Percentiles rank a stretch among this genome's conserved stretches.
Evolutionary conservation across 192 early-diverging fungal species (phyloP).

Genomic region (Rhizoclosmatium sp.): DNA sequence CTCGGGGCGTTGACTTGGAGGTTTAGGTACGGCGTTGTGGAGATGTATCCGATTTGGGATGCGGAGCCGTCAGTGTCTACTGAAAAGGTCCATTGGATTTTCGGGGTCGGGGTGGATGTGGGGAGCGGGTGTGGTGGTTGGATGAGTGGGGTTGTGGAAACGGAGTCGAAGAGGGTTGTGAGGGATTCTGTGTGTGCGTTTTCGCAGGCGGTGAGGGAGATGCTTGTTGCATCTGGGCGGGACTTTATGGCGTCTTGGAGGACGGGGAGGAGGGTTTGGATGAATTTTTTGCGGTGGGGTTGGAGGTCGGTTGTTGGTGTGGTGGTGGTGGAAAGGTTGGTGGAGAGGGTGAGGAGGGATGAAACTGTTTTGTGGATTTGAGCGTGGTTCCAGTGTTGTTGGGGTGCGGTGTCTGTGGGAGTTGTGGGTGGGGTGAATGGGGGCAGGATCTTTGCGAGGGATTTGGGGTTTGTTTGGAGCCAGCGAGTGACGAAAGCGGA

Average conservation of each 20-base stretch:
- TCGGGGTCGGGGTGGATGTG: not conserved
- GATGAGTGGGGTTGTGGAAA: not conserved
- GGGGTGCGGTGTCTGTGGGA: not conserved
- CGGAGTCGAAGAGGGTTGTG: not conserved
- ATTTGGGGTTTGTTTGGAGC: conserved; percentile 25
- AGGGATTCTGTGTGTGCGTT: not conserved
- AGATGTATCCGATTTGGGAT: not conserved
- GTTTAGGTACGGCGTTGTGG: conserved; percentile 29
- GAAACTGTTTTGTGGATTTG: too few species aligned
- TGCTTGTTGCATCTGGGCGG: conserved; percentile 1
- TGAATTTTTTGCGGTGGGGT: not conserved
- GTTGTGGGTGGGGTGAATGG: not conserved
- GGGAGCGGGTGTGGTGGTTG: not conserved
- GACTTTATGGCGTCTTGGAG: not conserved
- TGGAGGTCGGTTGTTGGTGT: not conserved
- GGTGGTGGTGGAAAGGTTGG: not conserved
- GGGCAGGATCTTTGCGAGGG: conserved; percentile 27
- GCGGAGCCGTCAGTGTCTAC: not conserved
- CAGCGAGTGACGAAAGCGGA: conserved; percentile 24
- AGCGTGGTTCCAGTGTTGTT: not conserved
- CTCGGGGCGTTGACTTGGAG: not conserved
- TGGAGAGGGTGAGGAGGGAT: not conserved
- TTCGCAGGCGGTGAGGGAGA: conserved; percentile 10
- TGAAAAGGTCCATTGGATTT: not conserved
- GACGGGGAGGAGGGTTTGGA: not conserved